Base-by-base conservation (phyloP, 176 grass and related monocot genomes). In the Carex cristatella region DNA sequence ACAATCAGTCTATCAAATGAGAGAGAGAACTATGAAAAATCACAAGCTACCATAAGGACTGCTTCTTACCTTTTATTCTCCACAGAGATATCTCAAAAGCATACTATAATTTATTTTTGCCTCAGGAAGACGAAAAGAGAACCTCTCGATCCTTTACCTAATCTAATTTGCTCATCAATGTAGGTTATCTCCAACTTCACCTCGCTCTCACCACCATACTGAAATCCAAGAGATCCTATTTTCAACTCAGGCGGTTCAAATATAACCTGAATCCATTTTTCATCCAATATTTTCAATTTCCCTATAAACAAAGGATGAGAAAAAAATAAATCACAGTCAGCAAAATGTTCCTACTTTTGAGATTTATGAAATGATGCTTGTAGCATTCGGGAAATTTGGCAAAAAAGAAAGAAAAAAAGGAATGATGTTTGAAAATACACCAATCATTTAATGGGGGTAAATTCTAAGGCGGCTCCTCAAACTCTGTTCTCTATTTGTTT, bases 141-240 rank as follows among this genome's bases (percentile, higher is more conserved):
- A 51, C 95, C 95, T 78, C 89, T 87, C 0, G 91, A 98, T 58
- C 96, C 96, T 85, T 90, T 89, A 42, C 93, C 93, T 1, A 98
- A 89, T 71, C 96, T 91, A 58, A 98, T 93, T 81, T 89, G 92
- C 85, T 98, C 91, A 10, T 95, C 93, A 15, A 98, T 84, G 42
- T 93, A 98, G 7, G 93, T 95, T 81, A 95, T 98, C 65, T 98
- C 89, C 42, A 93, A 86, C 88, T 95, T 98, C 4, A 98, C 95
- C 81, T 98, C 95, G 2, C 96, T 98, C 87, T 92, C 87, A 23
- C 93, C 89, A 1, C 96, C 96, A 11, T 98, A 98, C 0, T 69
- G 91, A 5, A 98, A 98, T 23, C 89, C 88, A 67, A 98, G 82
- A 35, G 83, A 78, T 16, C 91, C 96, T 28, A 98, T 19, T 75